phyloP scores from a whole-genome alignment of 2,329 filamentous ascomycete species.

The Decorospora gaudefroyi region DNA sequence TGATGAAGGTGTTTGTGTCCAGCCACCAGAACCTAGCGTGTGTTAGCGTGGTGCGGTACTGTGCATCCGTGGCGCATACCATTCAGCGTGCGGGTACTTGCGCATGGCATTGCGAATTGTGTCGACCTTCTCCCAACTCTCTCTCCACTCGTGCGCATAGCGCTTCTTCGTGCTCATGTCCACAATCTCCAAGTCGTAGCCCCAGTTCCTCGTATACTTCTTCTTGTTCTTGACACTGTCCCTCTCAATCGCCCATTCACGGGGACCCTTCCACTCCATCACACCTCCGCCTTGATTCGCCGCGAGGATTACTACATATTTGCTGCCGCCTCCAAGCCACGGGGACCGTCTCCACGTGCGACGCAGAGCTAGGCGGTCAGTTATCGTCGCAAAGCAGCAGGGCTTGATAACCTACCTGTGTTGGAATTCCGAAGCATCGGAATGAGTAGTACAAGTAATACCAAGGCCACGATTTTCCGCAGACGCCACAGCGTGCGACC shows the following conservation, averaged over 20 bases:
- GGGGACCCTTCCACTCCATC: slow-evolving; percentile 97
- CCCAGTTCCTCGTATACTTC: slow-evolving; percentile 84
- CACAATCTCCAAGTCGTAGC: slow-evolving; percentile 92
- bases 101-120: slow-evolving; percentile 84
- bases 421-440: slow-evolving; percentile 68
- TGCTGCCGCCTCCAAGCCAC: slow-evolving; percentile 81
- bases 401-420: slow-evolving; percentile 66
- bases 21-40: slow-evolving; percentile 97
- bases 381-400: neutral
- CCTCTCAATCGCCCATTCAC: slow-evolving; percentile 97
- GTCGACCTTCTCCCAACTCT: slow-evolving; percentile 99
- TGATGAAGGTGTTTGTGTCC: slow-evolving; percentile 95
- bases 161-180: slow-evolving; percentile 99
- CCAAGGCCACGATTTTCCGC: slow-evolving; percentile 65
- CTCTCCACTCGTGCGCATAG: slow-evolving; percentile 98
- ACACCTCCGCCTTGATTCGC: slow-evolving; percentile 95
- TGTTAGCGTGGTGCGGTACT: slow-evolving; percentile 32
- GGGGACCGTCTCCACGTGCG: slow-evolving; percentile 70
- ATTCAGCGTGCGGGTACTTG: slow-evolving; percentile 95
- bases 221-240: slow-evolving; percentile 96
- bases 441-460: slow-evolving; percentile 63
- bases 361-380: slow-evolving; percentile 55
- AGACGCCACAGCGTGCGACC: slow-evolving; percentile 65
- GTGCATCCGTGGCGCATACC: slow-evolving; percentile 62
- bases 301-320: slow-evolving; percentile 89